Percentiles rank a stretch among this genome's conserved stretches.
Conservation (phyloP, 805 yeast species). For the Komagataella pastoris region DNA sequence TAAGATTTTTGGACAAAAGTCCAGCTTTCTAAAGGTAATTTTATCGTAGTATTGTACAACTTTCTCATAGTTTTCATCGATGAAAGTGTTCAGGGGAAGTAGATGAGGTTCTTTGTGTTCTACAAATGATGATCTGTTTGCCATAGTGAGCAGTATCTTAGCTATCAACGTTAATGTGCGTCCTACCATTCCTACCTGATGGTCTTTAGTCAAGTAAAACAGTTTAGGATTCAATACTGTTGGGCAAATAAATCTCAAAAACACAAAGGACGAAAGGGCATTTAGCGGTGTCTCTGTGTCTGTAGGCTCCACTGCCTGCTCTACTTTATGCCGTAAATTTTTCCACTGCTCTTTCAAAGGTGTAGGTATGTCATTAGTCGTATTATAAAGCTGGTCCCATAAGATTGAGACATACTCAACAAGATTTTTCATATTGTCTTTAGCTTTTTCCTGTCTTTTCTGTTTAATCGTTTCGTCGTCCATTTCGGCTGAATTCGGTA, state of each 20-base stretch:
- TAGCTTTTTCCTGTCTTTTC: constrained; percentile 6
- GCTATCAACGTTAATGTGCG: constrained; percentile 74
- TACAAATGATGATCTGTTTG: constrained; percentile 60
- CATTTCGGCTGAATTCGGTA: constrained; percentile 20
- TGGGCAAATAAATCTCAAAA: constrained; percentile 79
- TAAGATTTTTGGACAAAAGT: constrained; percentile 37
- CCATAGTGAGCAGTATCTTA: constrained; percentile 64
- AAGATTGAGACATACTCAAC: constrained; percentile 36
- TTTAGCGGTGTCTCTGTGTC: constrained; percentile 42
- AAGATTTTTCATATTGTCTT: constrained; percentile 28
- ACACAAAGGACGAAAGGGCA: constrained; percentile 73
- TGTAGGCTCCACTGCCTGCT: constrained; percentile 41
- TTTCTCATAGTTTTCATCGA: constrained; percentile 42
- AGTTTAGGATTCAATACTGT: constrained; percentile 84
- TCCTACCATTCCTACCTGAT: constrained; percentile 59
- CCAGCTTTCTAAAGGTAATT: constrained; percentile 58
- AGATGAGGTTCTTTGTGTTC: constrained; percentile 80
- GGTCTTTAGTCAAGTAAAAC: constrained; percentile 57
- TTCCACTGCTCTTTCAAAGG: constrained; percentile 53
- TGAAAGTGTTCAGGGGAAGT: constrained; percentile 53
- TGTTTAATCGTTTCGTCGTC: constrained; percentile 7
- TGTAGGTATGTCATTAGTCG: constrained; percentile 65
- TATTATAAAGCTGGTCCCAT: constrained; percentile 52
- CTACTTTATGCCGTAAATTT: constrained; percentile 50
- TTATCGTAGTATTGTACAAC: constrained; percentile 58